phyloP scores from a whole-genome alignment of 805 yeast genomes.

The Debaryomyces hansenii region DNA sequence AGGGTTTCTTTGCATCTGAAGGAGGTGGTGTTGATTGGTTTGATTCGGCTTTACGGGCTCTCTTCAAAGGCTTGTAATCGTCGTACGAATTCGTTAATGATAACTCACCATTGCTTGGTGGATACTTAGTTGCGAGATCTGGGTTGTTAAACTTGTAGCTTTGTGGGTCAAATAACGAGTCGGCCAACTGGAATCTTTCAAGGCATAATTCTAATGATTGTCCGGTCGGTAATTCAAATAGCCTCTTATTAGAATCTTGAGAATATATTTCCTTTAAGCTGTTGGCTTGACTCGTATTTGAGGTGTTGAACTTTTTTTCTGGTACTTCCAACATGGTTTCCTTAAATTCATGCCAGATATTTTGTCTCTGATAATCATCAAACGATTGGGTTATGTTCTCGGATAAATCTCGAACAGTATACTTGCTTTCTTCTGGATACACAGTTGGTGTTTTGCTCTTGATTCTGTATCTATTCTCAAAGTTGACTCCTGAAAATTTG shows the following conservation, averaged over 20 bases:
- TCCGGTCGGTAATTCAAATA: constrained; percentile 78
- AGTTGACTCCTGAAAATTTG: constrained; percentile 27
- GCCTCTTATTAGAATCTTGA: constrained; percentile 35
- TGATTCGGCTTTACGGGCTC: constrained; percentile 49
- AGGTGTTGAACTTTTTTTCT: constrained; percentile 29
- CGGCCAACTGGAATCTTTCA: constrained; percentile 65
- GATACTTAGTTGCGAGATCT: constrained; percentile 24
- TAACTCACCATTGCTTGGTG: constrained; percentile 52
- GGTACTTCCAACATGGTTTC: constrained; percentile 65
- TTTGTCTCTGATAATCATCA: constrained; percentile 54
- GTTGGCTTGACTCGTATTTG: constrained; percentile 19
- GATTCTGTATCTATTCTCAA: constrained; percentile 46
- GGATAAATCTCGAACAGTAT: constrained; percentile 19
- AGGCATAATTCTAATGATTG: constrained; percentile 58
- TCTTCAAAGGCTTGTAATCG: constrained; percentile 73
- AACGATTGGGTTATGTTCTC: constrained; percentile 46
- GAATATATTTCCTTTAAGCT: constrained; percentile 26
- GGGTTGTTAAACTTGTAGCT: constrained; percentile 34
- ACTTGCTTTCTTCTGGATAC: constrained; percentile 31
- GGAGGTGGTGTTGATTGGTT: constrained; percentile 31
- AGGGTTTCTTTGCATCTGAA: constrained; percentile 1
- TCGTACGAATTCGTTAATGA: constrained; percentile 47
- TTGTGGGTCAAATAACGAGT: constrained; percentile 69
- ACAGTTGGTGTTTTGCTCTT: constrained; percentile 42
- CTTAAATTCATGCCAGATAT: constrained; percentile 70